A percentile compares a stretch with the other conserved stretches of the same genome.
phyloP scores from a whole-genome alignment of 257 asterid genomes.

The Rehmannia glutinosa region DNA sequence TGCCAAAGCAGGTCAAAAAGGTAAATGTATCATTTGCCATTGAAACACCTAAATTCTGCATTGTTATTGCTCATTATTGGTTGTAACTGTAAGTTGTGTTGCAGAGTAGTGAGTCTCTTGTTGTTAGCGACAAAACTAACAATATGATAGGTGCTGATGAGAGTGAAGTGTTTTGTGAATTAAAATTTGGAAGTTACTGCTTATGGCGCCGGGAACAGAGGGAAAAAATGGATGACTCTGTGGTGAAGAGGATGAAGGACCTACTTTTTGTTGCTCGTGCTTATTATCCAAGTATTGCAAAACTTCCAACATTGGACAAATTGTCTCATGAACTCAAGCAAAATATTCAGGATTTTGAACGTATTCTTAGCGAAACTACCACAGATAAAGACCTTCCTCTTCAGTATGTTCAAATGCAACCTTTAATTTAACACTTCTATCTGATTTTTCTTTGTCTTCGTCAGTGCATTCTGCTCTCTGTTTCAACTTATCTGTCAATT shows the following conservation, averaged over 20 bases:
- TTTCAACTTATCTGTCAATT: neutral
- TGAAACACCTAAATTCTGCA: constrained; percentile 8
- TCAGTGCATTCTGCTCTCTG: neutral
- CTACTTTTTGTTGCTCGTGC: constrained; percentile 97
- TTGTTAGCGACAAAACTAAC: constrained; percentile 22
- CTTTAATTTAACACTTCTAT: constrained; percentile 7
- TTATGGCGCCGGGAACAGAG: constrained; percentile 82
- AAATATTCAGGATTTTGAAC: constrained; percentile 96
- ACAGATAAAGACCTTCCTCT: constrained; percentile 92
- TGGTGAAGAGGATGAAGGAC: constrained; percentile 96
- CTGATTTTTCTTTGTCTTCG: constrained; percentile 11
- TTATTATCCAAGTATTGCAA: constrained; percentile 93
- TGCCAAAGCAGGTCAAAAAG: constrained; percentile 35
- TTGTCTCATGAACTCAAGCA: constrained; percentile 85
- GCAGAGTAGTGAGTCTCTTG: constrained; percentile 40
- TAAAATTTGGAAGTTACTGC: constrained; percentile 92
- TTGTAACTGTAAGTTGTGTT: constrained; percentile 20
- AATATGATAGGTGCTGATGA: constrained; percentile 42
- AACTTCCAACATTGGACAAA: constrained; percentile 74
- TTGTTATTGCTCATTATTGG: constrained; percentile 5
- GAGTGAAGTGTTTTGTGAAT: constrained; percentile 61
- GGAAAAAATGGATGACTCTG: constrained; percentile 62
- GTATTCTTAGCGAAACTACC: constrained; percentile 81
- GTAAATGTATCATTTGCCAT: constrained; percentile 31
- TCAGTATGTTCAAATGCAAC: constrained; percentile 45